phyloP scores from a whole-genome alignment of 2,329 filamentous ascomycete species.

The Exophiala xenobiotica region DNA sequence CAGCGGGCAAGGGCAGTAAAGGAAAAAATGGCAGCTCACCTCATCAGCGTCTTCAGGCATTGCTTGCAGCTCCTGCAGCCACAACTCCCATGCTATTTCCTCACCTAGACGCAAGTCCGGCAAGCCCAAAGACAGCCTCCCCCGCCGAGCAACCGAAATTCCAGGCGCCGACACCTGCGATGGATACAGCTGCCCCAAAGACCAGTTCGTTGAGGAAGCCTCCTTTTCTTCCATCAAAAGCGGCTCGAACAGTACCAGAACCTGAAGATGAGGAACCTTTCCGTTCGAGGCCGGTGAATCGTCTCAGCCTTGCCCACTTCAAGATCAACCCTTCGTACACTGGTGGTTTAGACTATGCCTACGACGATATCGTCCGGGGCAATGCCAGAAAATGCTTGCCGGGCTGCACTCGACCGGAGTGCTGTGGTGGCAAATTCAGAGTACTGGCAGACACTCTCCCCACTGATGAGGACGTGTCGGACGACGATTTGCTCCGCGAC shows the following conservation, averaged over 20 bases:
- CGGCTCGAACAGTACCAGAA: background rate
- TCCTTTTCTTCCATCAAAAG: background rate
- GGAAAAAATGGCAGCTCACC: slow-evolving; percentile 10
- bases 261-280: slow-evolving; percentile 47
- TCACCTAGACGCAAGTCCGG: background rate
- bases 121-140: background rate
- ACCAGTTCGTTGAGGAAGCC: background rate
- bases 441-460: slow-evolving; percentile 56
- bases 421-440: slow-evolving; percentile 72
- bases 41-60: slow-evolving; percentile 14
- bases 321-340: slow-evolving; percentile 75
- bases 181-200: background rate
- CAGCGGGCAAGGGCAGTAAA: slow-evolving; percentile 9
- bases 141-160: background rate
- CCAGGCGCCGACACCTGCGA: background rate
- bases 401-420: slow-evolving; percentile 72
- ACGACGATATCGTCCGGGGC: slow-evolving; percentile 69
- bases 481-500: slow-evolving; percentile 38
- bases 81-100: background rate
- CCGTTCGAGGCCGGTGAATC: slow-evolving; percentile 57
- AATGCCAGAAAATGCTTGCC: slow-evolving; percentile 68
- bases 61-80: slow-evolving; percentile 14
- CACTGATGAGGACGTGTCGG: slow-evolving; percentile 28
- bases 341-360: slow-evolving; percentile 70
- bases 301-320: slow-evolving; percentile 70